Evolutionary conservation across 495 filamentous ascomycete genomes (phyloP), one percentile per base, ranked within the genome.

Genomic region (Poronia punctata): DNA sequence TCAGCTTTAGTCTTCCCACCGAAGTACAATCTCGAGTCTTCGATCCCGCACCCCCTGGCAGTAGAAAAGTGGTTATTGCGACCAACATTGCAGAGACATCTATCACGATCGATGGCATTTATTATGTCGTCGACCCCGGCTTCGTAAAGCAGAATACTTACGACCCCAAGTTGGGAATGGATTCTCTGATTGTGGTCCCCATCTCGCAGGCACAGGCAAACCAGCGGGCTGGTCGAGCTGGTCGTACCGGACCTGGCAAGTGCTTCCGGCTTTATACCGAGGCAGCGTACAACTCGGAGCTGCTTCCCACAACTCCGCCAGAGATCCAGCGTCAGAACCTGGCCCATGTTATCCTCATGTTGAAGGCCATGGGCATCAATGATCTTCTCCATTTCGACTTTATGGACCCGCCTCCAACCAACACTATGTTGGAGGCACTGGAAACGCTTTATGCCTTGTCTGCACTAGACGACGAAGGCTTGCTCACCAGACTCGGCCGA

Each of bases 281-380:
- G 62, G 80, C 84, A 16, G 93, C 93, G 0, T 99, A 86, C 61
- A 86, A 96, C 49, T 90, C 83, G 4, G 92, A 99, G 65, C 96
- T 99, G 90, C 68, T 97, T 26, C 93, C 92, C 1, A 95, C 88
- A 0, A 86, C 87, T 0, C 88, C 97, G 39, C 92, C 92, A 7
- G 93, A 97, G 53, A 99, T 99, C 35, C 92, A 99, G 54, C 77
- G 92, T 6, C 88, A 95, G 57, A 97, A 97, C 52, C 62, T 99
- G n/a, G 83, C 85, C 0, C 76, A 82, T 40, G 96, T 92, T 2
- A 97, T 99, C 61, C 78, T 99, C 19, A 95, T 97, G 88, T 74
- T 99, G 21, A 99, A 99, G 61, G 92, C 92, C 1, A 97, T 97
- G 90, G 92, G 92, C 3, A 97, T 99, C 57, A 96, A 97, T 51